These are phyloP conservation scores for Prunus yedoensis DNA, from an alignment of 331 rosid genomes.

Conservation along the genomic window DNA sequence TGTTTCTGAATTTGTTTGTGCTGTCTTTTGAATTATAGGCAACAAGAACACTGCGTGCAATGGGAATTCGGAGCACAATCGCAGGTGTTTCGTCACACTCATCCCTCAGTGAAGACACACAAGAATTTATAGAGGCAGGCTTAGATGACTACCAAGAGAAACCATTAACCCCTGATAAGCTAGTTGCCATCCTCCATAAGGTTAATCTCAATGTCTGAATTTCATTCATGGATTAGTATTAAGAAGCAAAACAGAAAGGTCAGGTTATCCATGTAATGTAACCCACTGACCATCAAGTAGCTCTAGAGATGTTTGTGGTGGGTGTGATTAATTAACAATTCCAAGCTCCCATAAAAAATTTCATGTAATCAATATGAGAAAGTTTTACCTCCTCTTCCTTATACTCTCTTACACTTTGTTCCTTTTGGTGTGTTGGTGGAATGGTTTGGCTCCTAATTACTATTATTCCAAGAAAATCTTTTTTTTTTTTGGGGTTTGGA, in stretches of 20 bases:
- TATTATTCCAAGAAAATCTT: no score
- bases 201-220: constrained; percentile 23
- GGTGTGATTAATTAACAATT: neutral
- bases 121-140: constrained; percentile 68
- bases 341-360: neutral
- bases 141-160: constrained; percentile 66
- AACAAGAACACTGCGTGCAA: constrained; percentile 59
- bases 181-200: constrained; percentile 46
- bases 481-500: no score
- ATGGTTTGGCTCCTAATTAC: no score
- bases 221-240: neutral
- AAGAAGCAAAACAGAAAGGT: neutral
- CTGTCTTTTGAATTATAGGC: constrained; percentile 42
- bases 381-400: neutral
- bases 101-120: constrained; percentile 21
- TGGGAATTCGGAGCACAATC: constrained; percentile 64
- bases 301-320: neutral
- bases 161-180: constrained; percentile 56
- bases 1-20: neutral
- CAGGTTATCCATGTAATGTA: neutral
- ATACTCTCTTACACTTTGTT: neutral
- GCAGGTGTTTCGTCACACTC: constrained; percentile 65
- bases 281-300: neutral
- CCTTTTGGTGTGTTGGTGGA: neutral
- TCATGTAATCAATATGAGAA: neutral